Base-by-base conservation (phyloP, 2,329 filamentous ascomycete genomes). In the Paraphaeosphaeria minitans region DNA sequence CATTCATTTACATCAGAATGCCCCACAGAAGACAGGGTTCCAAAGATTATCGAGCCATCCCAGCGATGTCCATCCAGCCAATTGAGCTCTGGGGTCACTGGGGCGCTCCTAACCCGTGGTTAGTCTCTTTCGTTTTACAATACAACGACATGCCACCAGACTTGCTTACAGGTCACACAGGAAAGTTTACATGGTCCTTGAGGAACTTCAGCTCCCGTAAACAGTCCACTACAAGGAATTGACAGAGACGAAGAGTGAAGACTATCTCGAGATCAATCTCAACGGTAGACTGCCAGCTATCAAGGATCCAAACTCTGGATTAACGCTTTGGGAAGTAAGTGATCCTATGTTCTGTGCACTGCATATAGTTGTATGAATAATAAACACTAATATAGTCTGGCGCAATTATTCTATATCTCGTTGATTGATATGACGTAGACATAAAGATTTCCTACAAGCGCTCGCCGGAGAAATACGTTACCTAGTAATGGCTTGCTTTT, bases 321-420 rank as follows among this genome's bases (percentile, higher is more conserved):
- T 46, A 21, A 46, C 43, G 19, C 21, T 46, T 3, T 46, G 43
- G 43, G 43, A 46, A 22, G 43, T 27, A 27, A 5, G 24, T 46
- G 10, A 14, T 19, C 3, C 1, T 16, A 29, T 29, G 4, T 27
- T 14, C 16, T 13, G 5, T 4, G 21, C 21, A 16, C n/a, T n/a
- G n/a, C n/a, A n/a, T n/a, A n/a, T n/a, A n/a, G n/a, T 46, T n/a
- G 39, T n/a, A 19, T n/a, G 9, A 5, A 19, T 16, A 21, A n/a
- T 46, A 27, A 27, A 3, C 1, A 27, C 1, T 14, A 14, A 4
- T 6, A 27, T 16, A 46, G 43, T 58, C 73, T n/a, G 76, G 75
- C 31, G 75, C 76, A 35, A 77, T 78, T 37, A 51, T 77, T 56
- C 68, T 75, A 58, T 78, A 78, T 53, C 68, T 78, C 13, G 57